Evolutionary conservation across 768 basidiomycete species (phyloP).

Genomic region (Sarcomyxa edulis): DNA sequence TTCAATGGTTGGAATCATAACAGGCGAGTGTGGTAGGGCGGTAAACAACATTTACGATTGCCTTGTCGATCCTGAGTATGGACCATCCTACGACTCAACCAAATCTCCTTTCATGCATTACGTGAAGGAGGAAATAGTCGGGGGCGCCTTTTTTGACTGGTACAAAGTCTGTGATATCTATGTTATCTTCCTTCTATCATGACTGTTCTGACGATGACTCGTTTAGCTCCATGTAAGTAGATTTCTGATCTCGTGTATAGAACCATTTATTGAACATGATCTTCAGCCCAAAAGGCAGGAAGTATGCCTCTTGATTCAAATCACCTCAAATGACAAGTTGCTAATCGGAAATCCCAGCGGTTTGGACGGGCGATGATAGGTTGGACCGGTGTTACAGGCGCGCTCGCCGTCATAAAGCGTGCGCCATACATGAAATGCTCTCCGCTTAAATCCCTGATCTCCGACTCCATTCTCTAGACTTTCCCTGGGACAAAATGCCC

Average conservation of each 20-base stretch:
- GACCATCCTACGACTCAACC: constrained; percentile 8
- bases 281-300: no score
- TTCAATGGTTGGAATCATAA: constrained; percentile 5
- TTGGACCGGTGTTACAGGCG: not conserved
- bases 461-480: constrained; percentile 11
- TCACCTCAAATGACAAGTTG: no score
- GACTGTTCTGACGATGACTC: no score
- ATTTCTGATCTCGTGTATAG: no score
- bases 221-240: no score
- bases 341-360: no score
- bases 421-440: not conserved
- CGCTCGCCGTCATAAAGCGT: constrained; percentile 1
- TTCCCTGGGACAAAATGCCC: constrained; percentile 19
- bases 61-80: constrained; percentile 12
- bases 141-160: constrained; percentile 7
- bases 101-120: constrained; percentile 14
- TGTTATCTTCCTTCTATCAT: no score
- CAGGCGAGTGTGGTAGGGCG: constrained; percentile 7
- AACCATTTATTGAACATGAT: no score
- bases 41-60: constrained; percentile 8
- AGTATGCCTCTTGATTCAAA: no score
- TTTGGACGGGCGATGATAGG: constrained; percentile 7
- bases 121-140: constrained; percentile 5
- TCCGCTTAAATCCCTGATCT: not conserved
- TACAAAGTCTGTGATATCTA: no score